These are phyloP conservation scores for Scedosporium dehoogii DNA, from an alignment of 2,329 filamentous ascomycete genomes.

Conservation along the genomic window DNA sequence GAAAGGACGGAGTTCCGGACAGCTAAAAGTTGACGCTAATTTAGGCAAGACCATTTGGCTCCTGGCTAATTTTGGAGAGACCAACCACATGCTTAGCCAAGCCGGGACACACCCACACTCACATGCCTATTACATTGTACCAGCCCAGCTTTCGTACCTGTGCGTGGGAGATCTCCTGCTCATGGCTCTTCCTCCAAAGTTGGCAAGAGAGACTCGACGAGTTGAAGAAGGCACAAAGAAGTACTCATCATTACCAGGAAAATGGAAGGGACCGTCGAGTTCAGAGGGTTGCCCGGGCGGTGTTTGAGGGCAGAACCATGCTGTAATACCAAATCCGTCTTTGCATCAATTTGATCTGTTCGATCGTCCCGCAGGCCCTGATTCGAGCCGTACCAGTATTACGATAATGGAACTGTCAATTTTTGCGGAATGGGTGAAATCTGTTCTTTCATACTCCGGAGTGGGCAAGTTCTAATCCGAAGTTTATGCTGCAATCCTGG, in stretches of 20 bases:
- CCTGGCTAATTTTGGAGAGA: conserved; percentile 3
- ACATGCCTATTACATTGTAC: no score
- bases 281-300: not conserved
- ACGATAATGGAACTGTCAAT: no score
- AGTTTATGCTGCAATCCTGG: not conserved
- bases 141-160: no score
- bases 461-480: not conserved
- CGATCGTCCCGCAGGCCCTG: not conserved
- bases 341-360: not conserved
- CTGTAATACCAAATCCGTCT: no score
- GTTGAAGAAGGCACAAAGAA: no score
- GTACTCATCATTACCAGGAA: no score
- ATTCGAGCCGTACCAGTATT: no score
- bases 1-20: not conserved
- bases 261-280: no score
- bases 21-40: not conserved
- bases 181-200: no score
- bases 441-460: not conserved
- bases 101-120: no score
- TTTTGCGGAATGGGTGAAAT: not conserved
- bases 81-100: not conserved
- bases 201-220: no score
- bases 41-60: conserved; percentile 5
- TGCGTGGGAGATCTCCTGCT: no score
- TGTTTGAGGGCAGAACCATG: not conserved